Base-by-base conservation (phyloP, 139 green algal genomes). In the Micractinium conductrix region DNA sequence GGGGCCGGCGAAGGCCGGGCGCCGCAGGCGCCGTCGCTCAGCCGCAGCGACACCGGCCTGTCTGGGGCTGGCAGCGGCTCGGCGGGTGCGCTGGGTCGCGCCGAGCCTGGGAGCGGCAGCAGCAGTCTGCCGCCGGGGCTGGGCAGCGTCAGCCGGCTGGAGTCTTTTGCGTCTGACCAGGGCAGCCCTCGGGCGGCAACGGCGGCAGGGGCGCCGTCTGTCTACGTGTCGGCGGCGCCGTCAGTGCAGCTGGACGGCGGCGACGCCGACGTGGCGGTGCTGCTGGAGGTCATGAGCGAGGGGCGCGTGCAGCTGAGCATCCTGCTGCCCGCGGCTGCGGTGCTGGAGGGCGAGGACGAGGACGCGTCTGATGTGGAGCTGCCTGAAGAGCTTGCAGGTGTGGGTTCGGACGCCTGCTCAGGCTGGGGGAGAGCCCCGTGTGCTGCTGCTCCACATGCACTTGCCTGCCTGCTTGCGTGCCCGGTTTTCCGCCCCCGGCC, bases 241-340 rank as follows among this genome's bases (percentile, higher is more conserved):
- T 82, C 76, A 2, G 38, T 73, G 30, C 62, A 75, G 43, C 43
- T 67, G 62, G 62, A 84, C 43, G 55, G 53, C 50, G 21, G 19
- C 33, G 74, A 76, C 8, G 69, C 76, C 60, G 78, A 75, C 8
- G 78, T 84, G 78, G 78, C 76, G 37, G 76, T 82, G 10, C 58
- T 82, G 76, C 76, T 82, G 55, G 76, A 82, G 40, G 21, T 26
- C 5, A 30, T 22, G 14, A 2, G 17, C 30, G 58, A 55, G 19
- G 76, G 28, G 1, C 12, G 58, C 4, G 76, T 82, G 1, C 76
- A 73, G 76, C 76, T 82, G 24, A 58, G 37, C 76, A 82, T 82
- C 58, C 76, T 82, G 76, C 58, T 82, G 76, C 76, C 76, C 16
- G 76, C 76, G 75, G 53, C 12, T 1, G 45, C 14, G 24, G 45